Percentiles rank a stretch among this genome's conserved stretches.
Evolutionary conservation across 2,329 filamentous ascomycete species (phyloP).

Genomic region (Aureobasidium sp.): DNA sequence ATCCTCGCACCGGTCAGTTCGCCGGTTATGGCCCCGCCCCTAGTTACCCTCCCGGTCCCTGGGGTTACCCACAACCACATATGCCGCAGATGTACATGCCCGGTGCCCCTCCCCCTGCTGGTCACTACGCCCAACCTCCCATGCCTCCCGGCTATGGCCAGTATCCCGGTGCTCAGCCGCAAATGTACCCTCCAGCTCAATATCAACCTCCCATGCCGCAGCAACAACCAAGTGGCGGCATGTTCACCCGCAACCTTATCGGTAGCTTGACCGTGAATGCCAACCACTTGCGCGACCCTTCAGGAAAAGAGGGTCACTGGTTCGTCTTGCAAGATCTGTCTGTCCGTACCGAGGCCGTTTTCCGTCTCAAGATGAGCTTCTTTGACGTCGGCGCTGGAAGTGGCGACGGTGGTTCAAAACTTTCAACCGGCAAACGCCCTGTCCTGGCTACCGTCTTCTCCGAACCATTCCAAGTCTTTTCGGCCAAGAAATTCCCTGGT

Average conservation of each 20-base stretch:
- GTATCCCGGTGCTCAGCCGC: slow-evolving; percentile 14
- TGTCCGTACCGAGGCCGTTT: slow-evolving; percentile 84
- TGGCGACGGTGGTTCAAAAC: slow-evolving; percentile 23
- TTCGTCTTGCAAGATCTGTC: slow-evolving; percentile 94
- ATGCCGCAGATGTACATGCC: not conserved
- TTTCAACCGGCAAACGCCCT: slow-evolving; percentile 71
- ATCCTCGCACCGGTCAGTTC: slow-evolving; percentile 6
- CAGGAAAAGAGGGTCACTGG: slow-evolving; percentile 84
- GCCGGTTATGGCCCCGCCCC: not conserved
- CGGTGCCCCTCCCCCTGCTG: not conserved
- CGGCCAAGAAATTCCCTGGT: slow-evolving; percentile 95
- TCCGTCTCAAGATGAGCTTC: slow-evolving; percentile 71
- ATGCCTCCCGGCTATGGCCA: slow-evolving; percentile 15
- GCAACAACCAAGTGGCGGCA: slow-evolving; percentile 55
- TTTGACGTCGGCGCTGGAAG: slow-evolving; percentile 66
- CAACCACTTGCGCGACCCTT: slow-evolving; percentile 70
- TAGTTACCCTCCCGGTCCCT: not conserved
- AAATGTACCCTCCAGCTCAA: slow-evolving; percentile 7
- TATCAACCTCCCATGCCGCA: not conserved
- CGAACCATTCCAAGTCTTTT: slow-evolving; percentile 86
- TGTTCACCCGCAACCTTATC: slow-evolving; percentile 93
- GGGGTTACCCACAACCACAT: not conserved
- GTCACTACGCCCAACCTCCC: not conserved
- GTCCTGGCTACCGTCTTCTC: slow-evolving; percentile 83
- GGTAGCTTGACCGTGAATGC: slow-evolving; percentile 86